Evolutionary conservation across 1,284 basidiomycete genomes (phyloP), one percentile per base, ranked within the genome.

Genomic region (Cerioporus squamosus): DNA sequence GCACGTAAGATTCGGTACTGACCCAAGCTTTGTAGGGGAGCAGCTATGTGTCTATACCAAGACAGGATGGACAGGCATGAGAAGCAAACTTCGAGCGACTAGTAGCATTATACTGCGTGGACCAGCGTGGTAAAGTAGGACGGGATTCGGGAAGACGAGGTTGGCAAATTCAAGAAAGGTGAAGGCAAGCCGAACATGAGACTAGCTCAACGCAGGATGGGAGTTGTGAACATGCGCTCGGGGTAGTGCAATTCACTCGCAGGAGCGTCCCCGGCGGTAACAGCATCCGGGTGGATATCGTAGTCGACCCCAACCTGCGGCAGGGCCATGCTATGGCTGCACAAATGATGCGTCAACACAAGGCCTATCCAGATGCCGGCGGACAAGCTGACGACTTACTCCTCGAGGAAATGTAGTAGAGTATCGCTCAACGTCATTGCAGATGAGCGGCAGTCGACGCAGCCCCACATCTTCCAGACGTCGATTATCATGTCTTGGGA

Each of bases 401-500:
- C 44, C 22, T 33, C 15, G 15, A 36, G 9, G 23, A 53, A 58
- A 38, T 61, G 60, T 22, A 45, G 45, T 18, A 61, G 26, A 6
- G 55, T 36, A 7, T 61, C 49, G 22, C 22, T 40, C 44, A 58
- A 43, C 22, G 60, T 54, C 55, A 55, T 57, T 17, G 55, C 48
- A 5, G 38, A 39, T 18, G 46, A 29, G 44, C 55, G 55, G 50
- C 60, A 61, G 31, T 50, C 55, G 18, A 58, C 20, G 38, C 60
- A 61, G 39, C 60, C 60, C 52, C 49, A 58, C 33, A 58, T 46
- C 53, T 55, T 55, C 52, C 57, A 58, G 29, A n/a, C 17, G 29
- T 48, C 43, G 24, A 29, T 40, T 23, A 43, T 40, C 42, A 29
- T 44, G 43, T 20, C 20, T 44, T 24, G 20, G 43, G 52, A 48